Evolutionary conservation across 108 stramenopile genomes (phyloP), one percentile per base, ranked within the genome.

Genomic region (Pseudonitzschia multistriata): DNA sequence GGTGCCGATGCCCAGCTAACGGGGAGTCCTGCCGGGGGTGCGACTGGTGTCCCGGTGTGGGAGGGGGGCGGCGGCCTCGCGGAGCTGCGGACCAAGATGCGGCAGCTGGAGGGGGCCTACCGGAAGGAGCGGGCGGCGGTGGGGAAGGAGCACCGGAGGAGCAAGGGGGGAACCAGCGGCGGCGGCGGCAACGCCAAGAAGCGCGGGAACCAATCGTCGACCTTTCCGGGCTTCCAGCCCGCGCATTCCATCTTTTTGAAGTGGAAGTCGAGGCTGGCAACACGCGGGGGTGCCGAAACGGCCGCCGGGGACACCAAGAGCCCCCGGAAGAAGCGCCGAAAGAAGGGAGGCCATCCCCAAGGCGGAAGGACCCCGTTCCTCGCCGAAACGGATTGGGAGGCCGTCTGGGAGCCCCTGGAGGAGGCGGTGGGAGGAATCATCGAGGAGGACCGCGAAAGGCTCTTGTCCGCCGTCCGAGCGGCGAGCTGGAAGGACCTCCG

Each of bases 181-280:
- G 42, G 17, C 17, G 14, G 42, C 13, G 35, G 53, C 79, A 79
- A 64, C 75, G n/a, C 68, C 34, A 34, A 3, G 29, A 45, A 17
- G 8, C 73, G 48, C 60, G 74, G 67, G 28, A 36, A 70, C 61
- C 65, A 74, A 28, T 59, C 19, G n/a, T 11, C n/a, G 57, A 89
- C 91, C 1, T 92, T 86, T 66, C 55, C 70, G 54, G 91, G 91
- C 15, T 90, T 77, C 67, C 74, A 81, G 66, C 92, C 92, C 3
- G 67, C 82, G 1, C 86, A 87, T 74, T 67, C 86, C 11, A 63
- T 93, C 22, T 93, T 91, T 83, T 67, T 72, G 28, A 90, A 87
- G 53, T 90, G 80, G 84, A 85, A 87, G 54, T 68, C 69, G 30
- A 24, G 22, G 45, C 37, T 60, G 27, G n/a, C n/a, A n/a, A n/a